Evolutionary conservation across 2,329 filamentous ascomycete genomes (phyloP), one percentile per base, ranked within the genome.

Genomic region (Sarocladiaceae sp.): DNA sequence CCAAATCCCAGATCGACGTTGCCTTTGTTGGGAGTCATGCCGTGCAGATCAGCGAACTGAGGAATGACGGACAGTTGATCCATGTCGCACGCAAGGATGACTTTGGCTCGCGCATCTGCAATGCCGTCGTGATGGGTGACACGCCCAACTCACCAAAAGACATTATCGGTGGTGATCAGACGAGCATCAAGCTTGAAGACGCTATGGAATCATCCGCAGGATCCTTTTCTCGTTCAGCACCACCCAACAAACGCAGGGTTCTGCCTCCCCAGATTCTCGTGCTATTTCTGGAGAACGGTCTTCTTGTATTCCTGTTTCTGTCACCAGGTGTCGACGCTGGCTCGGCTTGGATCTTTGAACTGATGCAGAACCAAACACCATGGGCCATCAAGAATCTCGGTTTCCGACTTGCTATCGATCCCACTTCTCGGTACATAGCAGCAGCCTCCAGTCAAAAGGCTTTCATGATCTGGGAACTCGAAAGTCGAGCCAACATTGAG

Each of bases 21-120:
- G 86, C 92, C 33, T 90, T 96, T 60, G 79, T 99, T 53, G 89
- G 91, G 51, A 87, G 96, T 58, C 80, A 87, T 56, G 89, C 83
- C 59, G 79, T 99, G 40, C 86, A 93, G 58, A 83, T 97, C 57
- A 87, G 85, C 60, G 87, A 96, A 65, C 79, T 94, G 2, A 75
- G 76, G 4, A 74, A 75, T 40, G 82, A 88, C 62, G 84, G 85
- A 1, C 84, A 87, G 60, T 77, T 96, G 22, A 81, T 85, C 57
- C 83, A 90, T 62, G 75, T 96, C n/a, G 76, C 80, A n/a, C 80
- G 81, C 55, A 95, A 92, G 67, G 77, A 78, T 36, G 84, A 96
- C 64, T 93, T 97, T 64, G 84, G 84, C 51, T 80, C 83, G 28
- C 80, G 84, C 39, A 97, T 97, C 57, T 77, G 88, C 55, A 88